Evolutionary conservation across 331 rosid species (phyloP).

Genomic region (Prunus yedoensis): DNA sequence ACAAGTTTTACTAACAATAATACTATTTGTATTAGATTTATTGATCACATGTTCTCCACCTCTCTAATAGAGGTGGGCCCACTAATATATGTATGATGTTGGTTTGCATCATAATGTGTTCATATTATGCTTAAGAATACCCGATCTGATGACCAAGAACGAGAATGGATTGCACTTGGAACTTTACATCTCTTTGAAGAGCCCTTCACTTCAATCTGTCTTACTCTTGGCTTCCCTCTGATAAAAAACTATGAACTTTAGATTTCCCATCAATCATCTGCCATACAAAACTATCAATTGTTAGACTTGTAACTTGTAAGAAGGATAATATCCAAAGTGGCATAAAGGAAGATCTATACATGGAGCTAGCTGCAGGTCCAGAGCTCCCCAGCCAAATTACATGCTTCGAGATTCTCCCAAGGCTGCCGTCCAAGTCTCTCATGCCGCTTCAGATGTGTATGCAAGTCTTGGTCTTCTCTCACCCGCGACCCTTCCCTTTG

Average conservation of each 20-base stretch:
- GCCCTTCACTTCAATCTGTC: too few relatives aligned
- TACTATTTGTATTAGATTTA: too few relatives aligned
- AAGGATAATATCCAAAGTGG: neutral
- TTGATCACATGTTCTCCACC: too few relatives aligned
- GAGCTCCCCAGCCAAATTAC: slow-evolving; percentile 1
- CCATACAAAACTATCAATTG: neutral
- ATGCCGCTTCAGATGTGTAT: slow-evolving; percentile 16
- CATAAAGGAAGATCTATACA: neutral
- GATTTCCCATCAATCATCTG: neutral
- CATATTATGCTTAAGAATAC: too few relatives aligned
- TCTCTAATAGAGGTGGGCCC: too few relatives aligned
- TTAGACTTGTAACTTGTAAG: neutral
- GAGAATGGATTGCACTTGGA: too few relatives aligned
- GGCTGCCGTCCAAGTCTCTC: slow-evolving; percentile 17
- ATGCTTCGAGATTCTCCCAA: neutral
- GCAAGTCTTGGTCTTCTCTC: slow-evolving; percentile 10
- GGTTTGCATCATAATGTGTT: too few relatives aligned
- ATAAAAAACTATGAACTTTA: neutral
- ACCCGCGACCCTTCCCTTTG: neutral
- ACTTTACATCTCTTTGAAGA: too few relatives aligned
- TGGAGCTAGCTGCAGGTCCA: neutral
- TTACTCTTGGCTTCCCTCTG: too few relatives aligned
- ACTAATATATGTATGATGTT: too few relatives aligned
- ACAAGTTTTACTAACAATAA: too few relatives aligned
- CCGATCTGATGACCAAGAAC: too few relatives aligned